Base-by-base conservation (phyloP, 352 stramenopile species). In the Thalassiosira exigua region DNA sequence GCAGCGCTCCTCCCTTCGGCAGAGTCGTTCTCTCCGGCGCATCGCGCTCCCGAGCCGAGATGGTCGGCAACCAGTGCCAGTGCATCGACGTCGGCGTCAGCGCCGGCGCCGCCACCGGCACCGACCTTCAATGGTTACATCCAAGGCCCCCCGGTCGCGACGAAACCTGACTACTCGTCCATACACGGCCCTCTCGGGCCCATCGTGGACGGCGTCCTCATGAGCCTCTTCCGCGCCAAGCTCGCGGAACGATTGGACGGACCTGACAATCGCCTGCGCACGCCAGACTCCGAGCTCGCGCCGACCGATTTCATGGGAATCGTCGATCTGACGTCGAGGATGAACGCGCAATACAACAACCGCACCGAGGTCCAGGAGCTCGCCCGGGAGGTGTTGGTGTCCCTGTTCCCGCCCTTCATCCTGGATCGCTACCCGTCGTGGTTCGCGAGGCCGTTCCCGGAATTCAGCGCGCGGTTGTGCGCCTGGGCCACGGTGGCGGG, bases 401-500 rank as follows among this genome's bases (percentile, higher is more conserved):
- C 78, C 4, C 66, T 91, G 4, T 93, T 93, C 73, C 88, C 88
- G 11, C 62, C 69, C 3, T 93, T 88, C 65, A 80, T 93, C 36
- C 77, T 88, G 29, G 46, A 80, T 58, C 36, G 74, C 57, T 93
- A 89, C 84, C 79, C 83, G 21, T 69, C 80, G 44, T 82, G 90
- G 32, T 93, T 93, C 69, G 80, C 88, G 0, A 72, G 64, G 62
- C 88, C 88, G 4, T 93, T 92, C 70, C 88, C 88, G 14, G 53
- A 52, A 19, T 95, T 93, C 75, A 90, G 79, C 11, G 67, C 86
- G 1, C 84, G 79, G 48, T 89, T 94, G 83, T 94, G 93, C 79
- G 87, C 89, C 1, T 90, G 79, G 83, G 89, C 87, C 1, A 94
- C 91, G 0, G 69, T 73, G 30, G 61, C 84, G 24, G 81, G 65